phyloP scores from a whole-genome alignment of 1,284 basidiomycete genomes.

The Fistulinella cinereoalba region DNA sequence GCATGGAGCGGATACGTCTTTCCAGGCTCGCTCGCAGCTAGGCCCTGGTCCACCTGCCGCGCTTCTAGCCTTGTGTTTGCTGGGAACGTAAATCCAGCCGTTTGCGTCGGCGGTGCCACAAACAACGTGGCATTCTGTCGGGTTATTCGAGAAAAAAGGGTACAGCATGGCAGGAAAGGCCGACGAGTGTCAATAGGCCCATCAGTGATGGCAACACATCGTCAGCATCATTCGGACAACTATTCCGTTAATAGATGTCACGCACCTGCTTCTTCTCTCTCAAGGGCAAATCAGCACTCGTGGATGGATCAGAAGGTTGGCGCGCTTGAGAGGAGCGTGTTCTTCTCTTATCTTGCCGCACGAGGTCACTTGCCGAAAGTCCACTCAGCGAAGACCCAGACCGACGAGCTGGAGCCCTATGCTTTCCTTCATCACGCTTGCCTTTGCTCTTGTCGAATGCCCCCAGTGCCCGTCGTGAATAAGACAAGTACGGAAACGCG shows the following conservation, averaged over 20 bases:
- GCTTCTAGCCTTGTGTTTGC: conserved; percentile 44
- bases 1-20: conserved; percentile 21
- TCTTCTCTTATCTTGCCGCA: conserved; percentile 1
- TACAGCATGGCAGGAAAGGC: conserved; percentile 12
- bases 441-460: conserved; percentile 9
- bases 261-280: conserved; percentile 31
- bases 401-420: background rate
- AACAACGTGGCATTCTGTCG: conserved; percentile 27
- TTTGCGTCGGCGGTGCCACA: conserved; percentile 43
- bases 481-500: conserved; percentile 21
- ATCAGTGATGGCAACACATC: conserved; percentile 10
- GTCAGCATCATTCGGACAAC: conserved; percentile 23
- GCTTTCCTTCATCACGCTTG: conserved; percentile 5
- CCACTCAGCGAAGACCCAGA: background rate
- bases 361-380: conserved; percentile 5
- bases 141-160: conserved; percentile 10
- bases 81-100: conserved; percentile 51
- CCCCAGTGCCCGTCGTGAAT: conserved; percentile 9
- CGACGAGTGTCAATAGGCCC: conserved; percentile 5
- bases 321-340: background rate
- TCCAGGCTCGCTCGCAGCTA: conserved; percentile 24
- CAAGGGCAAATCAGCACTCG: conserved; percentile 25
- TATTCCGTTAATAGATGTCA: conserved; percentile 25
- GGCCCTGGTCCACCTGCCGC: conserved; percentile 32
- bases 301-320: conserved; percentile 16